Conservation (phyloP, 352 stramenopile species). For the Thalassiosira livingstoniorum region DNA sequence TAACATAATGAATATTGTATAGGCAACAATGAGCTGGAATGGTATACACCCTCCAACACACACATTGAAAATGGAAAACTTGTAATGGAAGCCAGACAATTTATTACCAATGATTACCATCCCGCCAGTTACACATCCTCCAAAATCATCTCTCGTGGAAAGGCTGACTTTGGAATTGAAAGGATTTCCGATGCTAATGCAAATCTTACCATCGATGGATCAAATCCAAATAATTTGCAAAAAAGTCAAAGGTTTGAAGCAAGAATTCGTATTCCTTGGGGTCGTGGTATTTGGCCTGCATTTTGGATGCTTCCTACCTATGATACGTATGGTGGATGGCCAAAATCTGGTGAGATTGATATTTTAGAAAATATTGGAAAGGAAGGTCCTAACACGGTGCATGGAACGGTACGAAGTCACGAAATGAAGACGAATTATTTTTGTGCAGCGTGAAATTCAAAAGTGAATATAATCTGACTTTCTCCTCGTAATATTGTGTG, state of each 20-base stretch:
- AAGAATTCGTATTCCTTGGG: slow-evolving; percentile 50
- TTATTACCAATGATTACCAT: neutral
- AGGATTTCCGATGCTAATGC: neutral
- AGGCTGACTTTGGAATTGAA: slow-evolving; percentile 44
- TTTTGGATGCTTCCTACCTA: slow-evolving; percentile 69
- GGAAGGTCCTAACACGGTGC: slow-evolving; percentile 49
- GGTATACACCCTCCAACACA: slow-evolving; percentile 54
- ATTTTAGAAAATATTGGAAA: slow-evolving; percentile 69
- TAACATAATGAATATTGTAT: neutral
- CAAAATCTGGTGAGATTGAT: slow-evolving; percentile 61
- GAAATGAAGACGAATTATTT: no score
- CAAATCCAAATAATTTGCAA: slow-evolving; percentile 15
- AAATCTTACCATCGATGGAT: neutral
- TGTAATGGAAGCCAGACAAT: slow-evolving; percentile 43
- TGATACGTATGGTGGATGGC: slow-evolving; percentile 31
- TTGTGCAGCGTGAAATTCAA: slow-evolving; percentile 6
- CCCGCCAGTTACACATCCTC: slow-evolving; percentile 51
- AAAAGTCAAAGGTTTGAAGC: slow-evolving; percentile 50
- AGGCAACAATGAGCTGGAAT: slow-evolving; percentile 64
- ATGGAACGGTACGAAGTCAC: slow-evolving; percentile 51
- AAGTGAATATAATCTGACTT: neutral
- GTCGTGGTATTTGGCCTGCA: slow-evolving; percentile 58
- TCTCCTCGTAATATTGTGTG: neutral
- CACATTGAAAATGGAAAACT: slow-evolving; percentile 48
- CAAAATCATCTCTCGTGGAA: slow-evolving; percentile 48